Evolutionary conservation across 768 basidiomycete genomes (phyloP), one percentile per base, ranked within the genome.

Genomic region (Lactifluus rugatus): DNA sequence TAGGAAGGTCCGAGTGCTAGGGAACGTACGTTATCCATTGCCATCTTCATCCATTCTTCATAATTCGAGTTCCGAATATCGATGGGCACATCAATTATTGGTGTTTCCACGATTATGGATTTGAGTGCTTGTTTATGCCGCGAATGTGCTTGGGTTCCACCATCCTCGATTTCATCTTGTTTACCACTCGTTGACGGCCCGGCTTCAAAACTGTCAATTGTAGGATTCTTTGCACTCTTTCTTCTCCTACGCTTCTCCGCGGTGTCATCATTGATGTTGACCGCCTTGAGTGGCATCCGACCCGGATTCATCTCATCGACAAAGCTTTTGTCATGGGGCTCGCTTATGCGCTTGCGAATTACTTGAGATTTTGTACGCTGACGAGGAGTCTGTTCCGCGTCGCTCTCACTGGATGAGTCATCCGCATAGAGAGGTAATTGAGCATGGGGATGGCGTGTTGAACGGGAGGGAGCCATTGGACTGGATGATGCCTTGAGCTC

Each of bases 11-110:
- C 31, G 39, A 11, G 55, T 57, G 51, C 32, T 34, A 37, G 8
- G 36, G 49, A 26, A 14, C 59, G 44, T 21, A 97, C 96, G 71
- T 98, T 98, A 69, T 98, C 95, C 2, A 95, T 98, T 1, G 94
- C 93, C 84, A 98, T 85, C 77, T 98, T 98, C 95, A 99, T 98
- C 96, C 96, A 98, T 71, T 98, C 93, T 70, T 99, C 96, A 67
- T 87, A 96, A 66, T 93, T 96, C 39, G 84, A 87, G 72, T 78
- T 90, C 82, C 90, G 89, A n/a, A 93, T 80, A 63, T 94, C 89
- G 63, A 85, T 72, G 0, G 86, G 78, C 19, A 85, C 80, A 44
- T 84, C 78, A 26, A 83, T 80, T 2, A 72, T 70, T 2, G 81
- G 81, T 8, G 82, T 76, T 37, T 76, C 74, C 37, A 78, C 78